Conservation (phyloP, 441 rosid genomes). For the Jatropha podagrica region DNA sequence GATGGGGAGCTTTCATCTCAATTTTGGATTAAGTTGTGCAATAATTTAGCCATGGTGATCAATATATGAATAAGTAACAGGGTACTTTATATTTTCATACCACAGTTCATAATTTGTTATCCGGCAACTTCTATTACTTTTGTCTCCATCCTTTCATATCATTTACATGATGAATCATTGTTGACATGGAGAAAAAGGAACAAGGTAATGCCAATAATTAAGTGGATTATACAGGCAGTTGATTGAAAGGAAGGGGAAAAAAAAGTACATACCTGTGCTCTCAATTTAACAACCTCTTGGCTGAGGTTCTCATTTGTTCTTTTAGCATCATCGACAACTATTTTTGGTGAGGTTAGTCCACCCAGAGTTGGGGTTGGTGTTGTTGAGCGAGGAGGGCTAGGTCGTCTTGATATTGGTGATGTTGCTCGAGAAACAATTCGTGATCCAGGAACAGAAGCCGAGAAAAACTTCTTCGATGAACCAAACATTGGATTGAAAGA, state of each 20-base stretch:
- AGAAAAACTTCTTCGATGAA: conserved; percentile 89
- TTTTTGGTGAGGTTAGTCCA: conserved; percentile 75
- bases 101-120: background rate
- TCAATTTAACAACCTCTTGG: conserved; percentile 80
- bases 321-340: conserved; percentile 66
- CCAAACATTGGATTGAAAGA: conserved; percentile 85
- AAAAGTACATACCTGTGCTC: conserved; percentile 63
- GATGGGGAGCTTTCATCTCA: background rate
- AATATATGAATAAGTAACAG: background rate
- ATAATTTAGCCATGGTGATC: background rate
- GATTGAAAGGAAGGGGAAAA: conserved; percentile 3
- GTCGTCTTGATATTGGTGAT: conserved; percentile 88
- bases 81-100: background rate
- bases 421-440: conserved; percentile 96
- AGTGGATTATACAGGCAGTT: conserved; percentile 5
- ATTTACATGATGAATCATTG: background rate
- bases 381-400: conserved; percentile 95
- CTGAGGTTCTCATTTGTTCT: conserved; percentile 66
- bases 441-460: conserved; percentile 99
- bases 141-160: background rate
- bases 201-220: background rate
- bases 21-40: background rate
- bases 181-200: background rate
- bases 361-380: conserved; percentile 93
- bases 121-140: background rate